Conservation (phyloP, 1,284 basidiomycete species). For the Fomitopsis betulina region DNA sequence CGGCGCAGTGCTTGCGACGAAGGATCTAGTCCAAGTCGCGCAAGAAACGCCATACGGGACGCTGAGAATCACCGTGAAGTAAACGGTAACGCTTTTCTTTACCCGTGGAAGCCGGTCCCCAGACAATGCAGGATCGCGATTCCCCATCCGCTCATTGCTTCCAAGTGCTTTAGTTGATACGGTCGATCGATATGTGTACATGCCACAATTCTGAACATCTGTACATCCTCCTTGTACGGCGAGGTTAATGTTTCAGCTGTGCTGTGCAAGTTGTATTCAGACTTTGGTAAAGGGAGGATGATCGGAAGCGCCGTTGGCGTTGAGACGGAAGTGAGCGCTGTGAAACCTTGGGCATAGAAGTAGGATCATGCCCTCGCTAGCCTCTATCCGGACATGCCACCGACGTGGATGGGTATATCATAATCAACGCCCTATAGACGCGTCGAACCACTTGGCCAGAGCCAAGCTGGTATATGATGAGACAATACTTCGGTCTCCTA, state of each 20-base stretch:
- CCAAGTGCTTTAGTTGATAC: background rate
- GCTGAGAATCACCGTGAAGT: slow-evolving; percentile 36
- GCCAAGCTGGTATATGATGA: slow-evolving; percentile 15
- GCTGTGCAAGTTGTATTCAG: background rate
- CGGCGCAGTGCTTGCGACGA: slow-evolving; percentile 58
- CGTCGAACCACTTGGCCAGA: background rate
- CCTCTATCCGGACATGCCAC: background rate
- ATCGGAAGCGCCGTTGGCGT: too few species aligned
- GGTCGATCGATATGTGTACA: background rate
- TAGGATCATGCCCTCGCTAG: background rate
- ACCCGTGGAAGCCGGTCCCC: background rate
- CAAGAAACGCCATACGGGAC: slow-evolving; percentile 53
- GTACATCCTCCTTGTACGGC: too few species aligned
- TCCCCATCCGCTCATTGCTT: background rate
- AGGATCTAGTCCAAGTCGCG: slow-evolving; percentile 49
- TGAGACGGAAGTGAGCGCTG: background rate
- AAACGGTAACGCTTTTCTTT: slow-evolving; percentile 1
- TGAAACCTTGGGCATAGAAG: background rate
- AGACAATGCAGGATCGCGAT: too few species aligned
- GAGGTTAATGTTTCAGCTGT: background rate
- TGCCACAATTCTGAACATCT: background rate
- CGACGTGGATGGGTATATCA: background rate
- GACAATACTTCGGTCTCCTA: slow-evolving; percentile 14
- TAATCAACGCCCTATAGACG: background rate
- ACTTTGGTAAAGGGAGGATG: background rate